Evolutionary conservation across 2,329 filamentous ascomycete species (phyloP).

Genomic region (Phialocephala sp.): DNA sequence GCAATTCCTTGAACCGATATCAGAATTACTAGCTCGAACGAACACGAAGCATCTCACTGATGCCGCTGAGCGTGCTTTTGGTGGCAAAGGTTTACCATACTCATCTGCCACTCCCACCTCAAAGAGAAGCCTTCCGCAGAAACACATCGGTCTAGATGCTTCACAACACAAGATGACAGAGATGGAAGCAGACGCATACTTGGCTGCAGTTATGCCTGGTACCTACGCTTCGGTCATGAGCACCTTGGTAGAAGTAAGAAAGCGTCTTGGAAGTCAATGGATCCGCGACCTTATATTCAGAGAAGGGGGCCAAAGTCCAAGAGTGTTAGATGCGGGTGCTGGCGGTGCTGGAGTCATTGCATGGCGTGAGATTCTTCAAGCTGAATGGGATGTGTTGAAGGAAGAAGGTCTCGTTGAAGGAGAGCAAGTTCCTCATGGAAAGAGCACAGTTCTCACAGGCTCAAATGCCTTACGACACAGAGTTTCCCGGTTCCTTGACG

Average conservation of each 20-base stretch:
- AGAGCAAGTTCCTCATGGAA: slow-evolving; percentile 65
- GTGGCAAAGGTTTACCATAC: slow-evolving; percentile 75
- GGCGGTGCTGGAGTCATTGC: slow-evolving; percentile 76
- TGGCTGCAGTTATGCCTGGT: slow-evolving; percentile 72
- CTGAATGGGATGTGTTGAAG: slow-evolving; percentile 78
- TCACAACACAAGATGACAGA: slow-evolving; percentile 71
- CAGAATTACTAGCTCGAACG: slow-evolving; percentile 68
- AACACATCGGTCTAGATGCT: slow-evolving; percentile 67
- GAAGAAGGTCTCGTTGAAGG: slow-evolving; percentile 53
- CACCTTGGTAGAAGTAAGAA: slow-evolving; percentile 74
- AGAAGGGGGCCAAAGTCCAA: slow-evolving; percentile 59
- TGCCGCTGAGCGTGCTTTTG: slow-evolving; percentile 76
- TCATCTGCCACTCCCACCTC: slow-evolving; percentile 72
- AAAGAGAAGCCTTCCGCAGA: slow-evolving; percentile 63
- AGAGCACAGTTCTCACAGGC: slow-evolving; percentile 80
- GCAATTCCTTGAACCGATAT: slow-evolving; percentile 73
- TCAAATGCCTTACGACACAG: slow-evolving; percentile 77
- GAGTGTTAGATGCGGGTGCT: slow-evolving; percentile 75
- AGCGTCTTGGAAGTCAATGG: slow-evolving; percentile 74
- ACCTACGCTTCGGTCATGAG: slow-evolving; percentile 72
- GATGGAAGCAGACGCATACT: slow-evolving; percentile 76
- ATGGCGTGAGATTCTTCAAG: slow-evolving; percentile 77
- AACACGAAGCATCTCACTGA: slow-evolving; percentile 77
- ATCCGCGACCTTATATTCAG: slow-evolving; percentile 66
- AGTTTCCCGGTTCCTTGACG: slow-evolving; percentile 76